These are phyloP conservation scores for Colletotrichum theobromicola DNA, from an alignment of 2,329 filamentous ascomycete genomes.

Conservation along the genomic window DNA sequence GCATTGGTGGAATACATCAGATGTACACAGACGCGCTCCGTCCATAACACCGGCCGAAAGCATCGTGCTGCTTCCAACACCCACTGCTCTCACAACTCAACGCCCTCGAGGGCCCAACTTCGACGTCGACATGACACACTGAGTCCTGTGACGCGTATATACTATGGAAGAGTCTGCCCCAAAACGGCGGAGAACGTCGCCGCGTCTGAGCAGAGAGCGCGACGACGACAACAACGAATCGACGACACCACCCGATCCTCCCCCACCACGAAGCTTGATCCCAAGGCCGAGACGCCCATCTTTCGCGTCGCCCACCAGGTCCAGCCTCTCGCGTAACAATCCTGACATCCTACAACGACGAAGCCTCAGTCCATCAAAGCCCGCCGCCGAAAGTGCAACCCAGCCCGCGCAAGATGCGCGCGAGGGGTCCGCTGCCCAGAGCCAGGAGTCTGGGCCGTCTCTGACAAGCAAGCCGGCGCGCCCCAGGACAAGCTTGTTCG, in stretches of 20 bases:
- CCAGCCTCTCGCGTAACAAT: slow-evolving; percentile 66
- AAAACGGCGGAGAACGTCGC: slow-evolving; percentile 69
- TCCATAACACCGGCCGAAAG: not conserved
- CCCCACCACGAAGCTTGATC: slow-evolving; percentile 21
- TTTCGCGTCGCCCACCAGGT: slow-evolving; percentile 70
- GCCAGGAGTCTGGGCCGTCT: not conserved
- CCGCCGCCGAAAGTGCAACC: slow-evolving; percentile 20
- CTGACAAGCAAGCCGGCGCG: slow-evolving; percentile 1
- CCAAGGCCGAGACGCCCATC: slow-evolving; percentile 51
- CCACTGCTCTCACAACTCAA: no score
- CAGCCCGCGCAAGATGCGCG: not conserved
- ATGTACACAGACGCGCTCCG: slow-evolving; percentile 8
- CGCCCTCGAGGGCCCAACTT: not conserved
- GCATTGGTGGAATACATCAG: slow-evolving; percentile 11
- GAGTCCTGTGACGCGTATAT: not conserved
- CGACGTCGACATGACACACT: not conserved
- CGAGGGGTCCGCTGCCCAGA: not conserved
- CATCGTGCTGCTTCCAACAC: not conserved
- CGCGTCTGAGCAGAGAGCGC: slow-evolving; percentile 43
- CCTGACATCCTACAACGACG: slow-evolving; percentile 55
- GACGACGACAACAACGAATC: slow-evolving; percentile 31
- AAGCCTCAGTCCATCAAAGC: slow-evolving; percentile 15
- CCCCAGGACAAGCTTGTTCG: slow-evolving; percentile 2
- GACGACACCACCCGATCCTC: slow-evolving; percentile 37
- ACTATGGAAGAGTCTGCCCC: slow-evolving; percentile 60